Conservation (phyloP, 768 basidiomycete species). For the Sutorius australiensis region DNA sequence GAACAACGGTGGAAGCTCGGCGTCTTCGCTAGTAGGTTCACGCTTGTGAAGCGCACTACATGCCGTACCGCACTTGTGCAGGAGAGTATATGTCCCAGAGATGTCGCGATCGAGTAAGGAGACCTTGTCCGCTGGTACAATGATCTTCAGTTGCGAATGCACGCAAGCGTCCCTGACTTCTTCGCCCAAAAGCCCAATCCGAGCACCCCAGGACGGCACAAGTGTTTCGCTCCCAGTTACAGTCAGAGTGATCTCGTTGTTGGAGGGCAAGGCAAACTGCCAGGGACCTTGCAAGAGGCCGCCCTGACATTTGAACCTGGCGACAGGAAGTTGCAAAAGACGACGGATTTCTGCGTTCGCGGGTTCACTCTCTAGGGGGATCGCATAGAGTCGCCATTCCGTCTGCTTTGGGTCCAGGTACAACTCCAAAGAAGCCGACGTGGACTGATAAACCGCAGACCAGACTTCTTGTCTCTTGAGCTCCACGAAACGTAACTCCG, state of each 20-base stretch:
- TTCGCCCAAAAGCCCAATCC: slow-evolving; percentile 66
- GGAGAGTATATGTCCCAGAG: slow-evolving; percentile 71
- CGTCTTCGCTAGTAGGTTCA: slow-evolving; percentile 39
- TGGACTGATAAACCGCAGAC: slow-evolving; percentile 75
- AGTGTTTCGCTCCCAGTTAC: slow-evolving; percentile 57
- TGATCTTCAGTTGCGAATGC: slow-evolving; percentile 61
- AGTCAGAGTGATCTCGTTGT: slow-evolving; percentile 51
- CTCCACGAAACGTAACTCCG: slow-evolving; percentile 77
- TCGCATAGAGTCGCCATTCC: slow-evolving; percentile 84
- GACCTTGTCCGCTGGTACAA: slow-evolving; percentile 47
- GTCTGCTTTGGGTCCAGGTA: slow-evolving; percentile 70
- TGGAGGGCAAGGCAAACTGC: slow-evolving; percentile 74
- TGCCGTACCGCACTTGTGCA: slow-evolving; percentile 87
- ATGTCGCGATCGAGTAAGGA: slow-evolving; percentile 71
- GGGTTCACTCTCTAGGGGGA: slow-evolving; percentile 61
- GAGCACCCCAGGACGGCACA: slow-evolving; percentile 82
- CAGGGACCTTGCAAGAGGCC: slow-evolving; percentile 67
- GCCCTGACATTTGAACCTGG: slow-evolving; percentile 56
- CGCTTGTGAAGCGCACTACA: slow-evolving; percentile 79
- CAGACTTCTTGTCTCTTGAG: slow-evolving; percentile 87
- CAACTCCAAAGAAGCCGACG: slow-evolving; percentile 68
- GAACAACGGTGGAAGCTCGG: slow-evolving; percentile 54
- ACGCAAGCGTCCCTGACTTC: slow-evolving; percentile 66
- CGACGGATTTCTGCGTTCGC: slow-evolving; percentile 79
- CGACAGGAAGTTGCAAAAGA: slow-evolving; percentile 71